These are phyloP conservation scores for Cladosporium austrohemisphaericum DNA, from an alignment of 2,329 filamentous ascomycete genomes.

Conservation along the genomic window DNA sequence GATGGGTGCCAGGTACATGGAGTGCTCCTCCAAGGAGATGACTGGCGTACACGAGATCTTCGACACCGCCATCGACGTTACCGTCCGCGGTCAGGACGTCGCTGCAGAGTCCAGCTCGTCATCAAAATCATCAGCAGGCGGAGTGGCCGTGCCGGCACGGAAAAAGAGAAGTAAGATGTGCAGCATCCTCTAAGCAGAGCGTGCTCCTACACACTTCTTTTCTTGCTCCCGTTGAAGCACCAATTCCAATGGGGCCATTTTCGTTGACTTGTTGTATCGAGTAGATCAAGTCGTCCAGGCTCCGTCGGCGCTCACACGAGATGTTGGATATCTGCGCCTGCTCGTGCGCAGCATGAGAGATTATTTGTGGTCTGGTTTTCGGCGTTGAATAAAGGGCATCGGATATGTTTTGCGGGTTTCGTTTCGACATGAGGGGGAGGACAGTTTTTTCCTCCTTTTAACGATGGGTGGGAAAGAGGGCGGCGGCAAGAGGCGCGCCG, in stretches of 20 bases:
- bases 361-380: slow-evolving; percentile 13
- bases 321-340: slow-evolving; percentile 16
- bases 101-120: slow-evolving; percentile 41
- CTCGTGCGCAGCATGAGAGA: slow-evolving; percentile 14
- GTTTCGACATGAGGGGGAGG: slow-evolving; percentile 1
- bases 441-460: neutral
- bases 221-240: slow-evolving; percentile 7
- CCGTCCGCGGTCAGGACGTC: slow-evolving; percentile 67
- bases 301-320: slow-evolving; percentile 7
- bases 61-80: slow-evolving; percentile 82
- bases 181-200: slow-evolving; percentile 62
- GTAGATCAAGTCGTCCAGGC: slow-evolving; percentile 3
- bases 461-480: slow-evolving; percentile 1
- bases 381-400: slow-evolving; percentile 15
- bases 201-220: neutral
- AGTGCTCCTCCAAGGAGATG: slow-evolving; percentile 98
- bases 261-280: slow-evolving; percentile 15
- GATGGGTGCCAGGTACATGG: slow-evolving; percentile 95
- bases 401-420: slow-evolving; percentile 8
- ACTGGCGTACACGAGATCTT: slow-evolving; percentile 95
- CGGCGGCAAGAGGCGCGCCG: slow-evolving; percentile 14
- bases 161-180: slow-evolving; percentile 85
- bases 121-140: slow-evolving; percentile 18
- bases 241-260: slow-evolving; percentile 1
- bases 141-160: slow-evolving; percentile 36